Evolutionary conservation across 1,284 basidiomycete genomes (phyloP).

Genomic region (Tylopilus sp.): DNA sequence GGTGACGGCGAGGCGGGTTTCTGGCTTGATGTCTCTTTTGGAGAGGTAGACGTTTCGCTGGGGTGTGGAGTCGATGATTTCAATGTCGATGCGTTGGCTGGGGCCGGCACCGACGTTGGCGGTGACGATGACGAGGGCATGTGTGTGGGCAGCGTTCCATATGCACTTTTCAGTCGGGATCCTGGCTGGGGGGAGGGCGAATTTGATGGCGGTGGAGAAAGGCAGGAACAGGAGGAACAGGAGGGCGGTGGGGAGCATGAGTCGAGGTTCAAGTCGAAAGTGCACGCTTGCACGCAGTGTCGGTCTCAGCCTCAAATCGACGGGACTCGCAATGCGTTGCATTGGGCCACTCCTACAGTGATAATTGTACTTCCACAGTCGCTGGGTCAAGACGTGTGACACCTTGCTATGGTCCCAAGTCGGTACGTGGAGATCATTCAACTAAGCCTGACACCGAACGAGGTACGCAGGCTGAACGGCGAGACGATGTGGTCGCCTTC

Average conservation of each 20-base stretch:
- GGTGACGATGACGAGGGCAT: slow-evolving; percentile 90
- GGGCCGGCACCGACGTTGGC: slow-evolving; percentile 78
- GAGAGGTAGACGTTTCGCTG: slow-evolving; percentile 89
- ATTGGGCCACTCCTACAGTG: too few relatives aligned
- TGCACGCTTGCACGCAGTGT: too few relatives aligned
- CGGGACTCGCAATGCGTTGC: too few relatives aligned
- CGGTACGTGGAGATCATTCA: too few relatives aligned
- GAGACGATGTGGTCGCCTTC: too few relatives aligned
- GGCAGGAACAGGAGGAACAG: slow-evolving; percentile 38
- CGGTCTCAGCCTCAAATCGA: too few relatives aligned
- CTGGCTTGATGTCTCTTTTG: slow-evolving; percentile 85
- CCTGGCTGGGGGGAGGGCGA: slow-evolving; percentile 64
- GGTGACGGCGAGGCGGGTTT: slow-evolving; percentile 92
- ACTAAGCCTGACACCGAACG: too few relatives aligned
- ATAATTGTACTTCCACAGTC: too few relatives aligned
- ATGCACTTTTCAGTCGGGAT: slow-evolving; percentile 80
- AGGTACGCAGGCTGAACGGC: too few relatives aligned
- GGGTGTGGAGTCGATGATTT: slow-evolving; percentile 88
- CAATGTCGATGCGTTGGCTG: slow-evolving; percentile 84
- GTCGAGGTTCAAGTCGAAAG: too few relatives aligned
- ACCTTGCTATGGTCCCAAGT: too few relatives aligned
- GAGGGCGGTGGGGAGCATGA: slow-evolving; percentile 10
- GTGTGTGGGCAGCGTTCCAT: slow-evolving; percentile 87
- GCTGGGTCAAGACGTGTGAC: too few relatives aligned
- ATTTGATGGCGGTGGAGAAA: slow-evolving; percentile 71